Evolutionary conservation across 2,329 filamentous ascomycete genomes (phyloP).

Genomic region (Cordyceps fumosorosea): DNA sequence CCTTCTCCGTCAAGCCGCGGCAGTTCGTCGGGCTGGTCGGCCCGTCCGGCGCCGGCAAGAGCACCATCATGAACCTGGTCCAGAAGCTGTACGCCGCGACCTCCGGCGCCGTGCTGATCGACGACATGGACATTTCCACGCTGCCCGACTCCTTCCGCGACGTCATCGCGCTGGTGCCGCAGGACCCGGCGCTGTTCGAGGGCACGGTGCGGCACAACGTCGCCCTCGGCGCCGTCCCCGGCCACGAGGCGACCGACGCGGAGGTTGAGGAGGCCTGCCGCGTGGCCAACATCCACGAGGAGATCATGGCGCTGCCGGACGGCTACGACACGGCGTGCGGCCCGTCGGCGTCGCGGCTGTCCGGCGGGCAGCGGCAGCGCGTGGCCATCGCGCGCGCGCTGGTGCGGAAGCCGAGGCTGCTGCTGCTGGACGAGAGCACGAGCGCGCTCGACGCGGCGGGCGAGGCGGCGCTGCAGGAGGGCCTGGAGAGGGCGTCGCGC

Average conservation of each 20-base stretch:
- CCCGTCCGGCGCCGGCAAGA: constrained; percentile 41
- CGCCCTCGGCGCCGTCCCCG: constrained; percentile 41
- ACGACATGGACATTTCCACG: constrained; percentile 24
- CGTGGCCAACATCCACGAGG: constrained; percentile 59
- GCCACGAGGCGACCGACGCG: constrained; percentile 40
- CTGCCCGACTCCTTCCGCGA: constrained; percentile 35
- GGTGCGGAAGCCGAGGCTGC: constrained; percentile 55
- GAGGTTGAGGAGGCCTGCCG: constrained; percentile 57
- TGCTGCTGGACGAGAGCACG: constrained; percentile 72
- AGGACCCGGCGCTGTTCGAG: constrained; percentile 44
- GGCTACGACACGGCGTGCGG: constrained; percentile 57
- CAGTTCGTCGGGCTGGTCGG: constrained; percentile 39
- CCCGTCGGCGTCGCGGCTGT: constrained; percentile 60
- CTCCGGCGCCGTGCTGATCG: constrained; percentile 44
- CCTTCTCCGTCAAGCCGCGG: constrained; percentile 29
- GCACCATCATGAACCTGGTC: constrained; percentile 39
- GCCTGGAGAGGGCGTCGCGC: constrained; percentile 45
- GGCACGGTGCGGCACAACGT: constrained; percentile 45
- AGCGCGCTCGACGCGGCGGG: constrained; percentile 61
- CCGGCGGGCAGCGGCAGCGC: constrained; percentile 66
- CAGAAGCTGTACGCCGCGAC: constrained; percentile 49
- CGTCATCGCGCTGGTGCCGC: constrained; percentile 42
- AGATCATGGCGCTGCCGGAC: constrained; percentile 48
- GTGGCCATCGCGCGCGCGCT: constrained; percentile 66
- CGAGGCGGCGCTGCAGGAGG: constrained; percentile 55